Evolutionary conservation across 202 grass and related monocot species (phyloP).

Genomic region (Carex sylvatica): DNA sequence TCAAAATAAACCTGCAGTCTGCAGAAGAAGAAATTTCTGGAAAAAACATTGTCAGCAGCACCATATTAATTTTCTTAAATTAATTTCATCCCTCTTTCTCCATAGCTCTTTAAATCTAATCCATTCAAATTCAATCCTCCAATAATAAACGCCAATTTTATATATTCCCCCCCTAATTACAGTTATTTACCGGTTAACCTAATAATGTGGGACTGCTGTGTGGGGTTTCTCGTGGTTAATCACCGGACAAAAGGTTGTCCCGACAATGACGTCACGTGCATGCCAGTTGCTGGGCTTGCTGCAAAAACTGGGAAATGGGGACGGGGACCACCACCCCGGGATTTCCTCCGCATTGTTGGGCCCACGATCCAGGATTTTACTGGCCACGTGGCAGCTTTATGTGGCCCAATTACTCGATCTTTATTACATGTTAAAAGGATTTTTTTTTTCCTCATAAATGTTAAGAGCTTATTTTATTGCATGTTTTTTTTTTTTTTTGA

Average conservation of each 20-base stretch:
- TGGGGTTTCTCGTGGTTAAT: neutral
- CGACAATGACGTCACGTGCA: conserved; percentile 33
- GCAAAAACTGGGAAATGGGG: neutral
- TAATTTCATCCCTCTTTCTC: too few species aligned
- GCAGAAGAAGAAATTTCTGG: too few species aligned
- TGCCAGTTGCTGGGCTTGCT: neutral
- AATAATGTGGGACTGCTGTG: neutral
- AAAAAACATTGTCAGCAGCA: too few species aligned
- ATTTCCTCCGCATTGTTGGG: conserved; percentile 15
- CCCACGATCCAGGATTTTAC: neutral
- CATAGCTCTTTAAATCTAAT: too few species aligned
- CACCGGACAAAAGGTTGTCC: neutral
- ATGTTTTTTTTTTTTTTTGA: too few species aligned
- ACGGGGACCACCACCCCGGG: conserved; percentile 10
- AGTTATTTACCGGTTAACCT: neutral
- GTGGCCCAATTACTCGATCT: conserved; percentile 1
- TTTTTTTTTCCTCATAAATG: neutral
- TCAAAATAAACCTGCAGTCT: too few species aligned
- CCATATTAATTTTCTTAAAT: too few species aligned
- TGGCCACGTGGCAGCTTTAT: conserved; percentile 16
- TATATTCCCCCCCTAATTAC: neutral
- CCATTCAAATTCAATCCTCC: too few species aligned
- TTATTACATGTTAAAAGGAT: conserved; percentile 17
- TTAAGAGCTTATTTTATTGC: neutral
- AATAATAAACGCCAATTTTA: too few species aligned